Base-by-base conservation (phyloP, 2,329 filamentous ascomycete genomes). In the Colletotrichum scovillei region DNA sequence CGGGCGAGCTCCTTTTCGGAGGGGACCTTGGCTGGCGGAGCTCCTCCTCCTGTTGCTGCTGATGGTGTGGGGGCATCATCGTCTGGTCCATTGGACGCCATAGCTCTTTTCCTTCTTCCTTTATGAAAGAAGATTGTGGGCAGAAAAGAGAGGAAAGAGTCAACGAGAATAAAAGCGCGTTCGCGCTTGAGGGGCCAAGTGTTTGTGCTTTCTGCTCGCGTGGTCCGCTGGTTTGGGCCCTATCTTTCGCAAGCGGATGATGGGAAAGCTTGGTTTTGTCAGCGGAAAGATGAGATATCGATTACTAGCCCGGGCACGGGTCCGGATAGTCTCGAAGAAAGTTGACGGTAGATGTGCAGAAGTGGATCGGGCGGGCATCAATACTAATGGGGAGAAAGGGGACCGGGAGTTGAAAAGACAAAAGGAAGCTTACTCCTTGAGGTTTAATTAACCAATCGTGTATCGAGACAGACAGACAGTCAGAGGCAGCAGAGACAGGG, bases 1-100 rank as follows among this genome's bases (percentile, higher is more conserved):
- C 74, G 74, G 26, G 74, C 74, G 14, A 74, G 63, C 56, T 74
- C 74, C 60, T 69, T 72, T 46, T 74, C 74, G 14, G 70, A 70
- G 32, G 56, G 70, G 19, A 62, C 56, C 60, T 70, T 73, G 49
- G 46, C 67, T 26, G 67, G 67, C 19, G 55, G 42, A 35, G 16
- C 62, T 16, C 35, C 14, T 46, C 19, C 19, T 46, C 19, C 42
- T 46, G 16, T 12, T 55, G 63, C 57, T 38, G 59, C 53, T 64
- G 67, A 26, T 22, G 70, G 42, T 57, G 67, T 62, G 60, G 56
- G 46, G 60, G 35, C 67, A 57, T 46, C 42, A n/a, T 62, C 60
- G 35, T 57, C 46, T 53, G 46, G 56, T 16, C 35, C n/a, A 19
- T 42, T 42, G 32, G 56, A 57, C 56, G 70, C 55, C 70, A 73